Conservation (phyloP, 2,329 filamentous ascomycete species). For the Claviceps pazoutovae region DNA sequence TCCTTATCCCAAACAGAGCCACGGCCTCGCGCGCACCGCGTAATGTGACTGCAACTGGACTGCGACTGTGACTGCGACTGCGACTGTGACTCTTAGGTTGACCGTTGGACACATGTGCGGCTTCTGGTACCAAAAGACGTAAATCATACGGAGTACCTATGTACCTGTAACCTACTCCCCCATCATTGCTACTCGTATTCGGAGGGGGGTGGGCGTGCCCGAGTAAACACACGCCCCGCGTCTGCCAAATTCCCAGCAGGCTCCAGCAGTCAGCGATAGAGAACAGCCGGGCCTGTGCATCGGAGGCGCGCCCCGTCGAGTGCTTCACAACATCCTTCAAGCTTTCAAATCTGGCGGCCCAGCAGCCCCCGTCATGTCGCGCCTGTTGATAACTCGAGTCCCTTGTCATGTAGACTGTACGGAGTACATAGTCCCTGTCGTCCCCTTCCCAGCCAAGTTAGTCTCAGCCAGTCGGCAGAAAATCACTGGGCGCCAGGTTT, state of each 20-base stretch:
- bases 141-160: not conserved
- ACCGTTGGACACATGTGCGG: not conserved
- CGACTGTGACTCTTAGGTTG: too few species aligned
- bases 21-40: not conserved
- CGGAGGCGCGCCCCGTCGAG: not conserved
- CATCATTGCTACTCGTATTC: slow-evolving; percentile 2
- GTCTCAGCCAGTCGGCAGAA: not conserved
- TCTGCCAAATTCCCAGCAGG: not conserved
- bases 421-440: not conserved
- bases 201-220: not conserved
- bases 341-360: too few species aligned
- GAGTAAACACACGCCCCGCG: not conserved
- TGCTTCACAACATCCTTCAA: not conserved
- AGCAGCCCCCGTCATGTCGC: too few species aligned
- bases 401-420: too few species aligned
- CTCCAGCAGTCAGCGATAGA: not conserved
- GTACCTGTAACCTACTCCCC: too few species aligned
- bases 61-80: not conserved
- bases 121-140: not conserved
- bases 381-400: too few species aligned
- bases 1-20: not conserved
- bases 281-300: not conserved
- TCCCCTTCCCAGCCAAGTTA: not conserved
- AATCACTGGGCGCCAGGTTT: not conserved
- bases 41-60: not conserved